phyloP scores from a whole-genome alignment of 805 yeast species.

The Dipodascus albidus region DNA sequence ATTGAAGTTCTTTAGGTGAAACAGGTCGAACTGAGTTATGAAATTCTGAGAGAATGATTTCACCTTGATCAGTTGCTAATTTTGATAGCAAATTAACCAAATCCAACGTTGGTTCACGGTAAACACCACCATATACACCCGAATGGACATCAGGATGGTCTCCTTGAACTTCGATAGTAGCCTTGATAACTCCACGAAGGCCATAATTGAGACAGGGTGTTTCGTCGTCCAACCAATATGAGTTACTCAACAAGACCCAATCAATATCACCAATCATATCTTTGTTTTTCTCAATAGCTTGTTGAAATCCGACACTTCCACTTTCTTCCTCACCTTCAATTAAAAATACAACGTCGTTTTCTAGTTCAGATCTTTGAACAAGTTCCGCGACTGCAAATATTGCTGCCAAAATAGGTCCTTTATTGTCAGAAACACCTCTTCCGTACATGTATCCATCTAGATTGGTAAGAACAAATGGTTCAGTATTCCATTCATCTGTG shows the following conservation, averaged over 20 bases:
- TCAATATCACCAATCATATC: constrained; percentile 59
- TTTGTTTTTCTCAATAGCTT: constrained; percentile 43
- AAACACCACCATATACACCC: constrained; percentile 92
- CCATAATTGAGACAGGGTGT: constrained; percentile 93
- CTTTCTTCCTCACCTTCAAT: constrained; percentile 95
- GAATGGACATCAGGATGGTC: constrained; percentile 86
- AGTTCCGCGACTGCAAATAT: constrained; percentile 77
- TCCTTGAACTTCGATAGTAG: constrained; percentile 56
- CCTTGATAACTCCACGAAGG: constrained; percentile 79
- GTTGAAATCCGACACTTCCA: constrained; percentile 78
- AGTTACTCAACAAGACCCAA: constrained; percentile 82
- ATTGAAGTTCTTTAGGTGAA: constrained; percentile 42
- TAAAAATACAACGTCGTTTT: constrained; percentile 66
- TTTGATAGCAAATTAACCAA: constrained; percentile 59
- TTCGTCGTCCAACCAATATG: constrained; percentile 85
- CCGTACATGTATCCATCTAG: constrained; percentile 80
- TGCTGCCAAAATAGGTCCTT: constrained; percentile 86
- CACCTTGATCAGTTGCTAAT: constrained; percentile 44
- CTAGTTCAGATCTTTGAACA: constrained; percentile 37
- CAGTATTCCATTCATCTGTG: constrained; percentile 55
- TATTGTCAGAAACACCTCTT: constrained; percentile 89
- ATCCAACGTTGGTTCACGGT: constrained; percentile 82
- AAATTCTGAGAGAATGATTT: constrained; percentile 54
- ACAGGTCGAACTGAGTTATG: constrained; percentile 55
- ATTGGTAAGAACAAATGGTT: constrained; percentile 68